A percentile compares a stretch with the other conserved stretches of the same genome.
Evolutionary conservation across 208 protist species (phyloP).

Genomic region (Trypanosomatidae sp.): DNA sequence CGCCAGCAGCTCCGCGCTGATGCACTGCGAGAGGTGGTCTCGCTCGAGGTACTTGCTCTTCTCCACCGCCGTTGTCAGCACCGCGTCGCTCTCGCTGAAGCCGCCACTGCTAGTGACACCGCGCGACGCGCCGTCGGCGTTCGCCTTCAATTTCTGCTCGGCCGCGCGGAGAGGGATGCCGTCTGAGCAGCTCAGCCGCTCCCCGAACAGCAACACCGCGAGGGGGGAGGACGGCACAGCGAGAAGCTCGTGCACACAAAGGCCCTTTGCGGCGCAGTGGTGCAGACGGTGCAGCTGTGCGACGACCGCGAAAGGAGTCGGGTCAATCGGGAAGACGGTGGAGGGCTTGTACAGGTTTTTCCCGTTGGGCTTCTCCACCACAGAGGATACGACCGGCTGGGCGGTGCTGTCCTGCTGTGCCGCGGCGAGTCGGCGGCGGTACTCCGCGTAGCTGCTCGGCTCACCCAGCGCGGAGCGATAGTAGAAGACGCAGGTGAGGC

Average conservation of each 20-base stretch:
- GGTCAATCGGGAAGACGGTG: slow-evolving; percentile 35
- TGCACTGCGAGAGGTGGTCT: slow-evolving; percentile 31
- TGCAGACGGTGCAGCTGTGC: slow-evolving; percentile 24
- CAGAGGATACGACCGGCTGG: slow-evolving; percentile 13
- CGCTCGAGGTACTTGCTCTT: slow-evolving; percentile 48
- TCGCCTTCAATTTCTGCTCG: slow-evolving; percentile 40
- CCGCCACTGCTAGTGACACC: slow-evolving; percentile 34
- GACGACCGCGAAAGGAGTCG: slow-evolving; percentile 57
- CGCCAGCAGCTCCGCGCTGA: slow-evolving; percentile 47
- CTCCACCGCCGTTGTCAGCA: slow-evolving; percentile 37
- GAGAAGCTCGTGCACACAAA: slow-evolving; percentile 36
- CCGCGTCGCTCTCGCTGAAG: slow-evolving; percentile 43
- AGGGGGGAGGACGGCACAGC: slow-evolving; percentile 6
- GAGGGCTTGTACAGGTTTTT: slow-evolving; percentile 60
- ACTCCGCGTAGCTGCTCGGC: slow-evolving; percentile 65
- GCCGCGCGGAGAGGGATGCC: slow-evolving; percentile 46
- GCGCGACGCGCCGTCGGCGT: slow-evolving; percentile 14
- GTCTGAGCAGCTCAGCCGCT: slow-evolving; percentile 41
- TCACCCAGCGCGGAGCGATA: slow-evolving; percentile 82
- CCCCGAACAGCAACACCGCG: slow-evolving; percentile 55
- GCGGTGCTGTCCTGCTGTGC: slow-evolving; percentile 22
- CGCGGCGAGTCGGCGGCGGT: slow-evolving; percentile 50
- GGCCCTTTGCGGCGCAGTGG: slow-evolving; percentile 28
- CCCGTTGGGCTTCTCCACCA: slow-evolving; percentile 67
- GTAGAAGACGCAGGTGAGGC: slow-evolving; percentile 92